phyloP scores from a whole-genome alignment of 768 basidiomycete species.

The Paxillus rubicundulus region DNA sequence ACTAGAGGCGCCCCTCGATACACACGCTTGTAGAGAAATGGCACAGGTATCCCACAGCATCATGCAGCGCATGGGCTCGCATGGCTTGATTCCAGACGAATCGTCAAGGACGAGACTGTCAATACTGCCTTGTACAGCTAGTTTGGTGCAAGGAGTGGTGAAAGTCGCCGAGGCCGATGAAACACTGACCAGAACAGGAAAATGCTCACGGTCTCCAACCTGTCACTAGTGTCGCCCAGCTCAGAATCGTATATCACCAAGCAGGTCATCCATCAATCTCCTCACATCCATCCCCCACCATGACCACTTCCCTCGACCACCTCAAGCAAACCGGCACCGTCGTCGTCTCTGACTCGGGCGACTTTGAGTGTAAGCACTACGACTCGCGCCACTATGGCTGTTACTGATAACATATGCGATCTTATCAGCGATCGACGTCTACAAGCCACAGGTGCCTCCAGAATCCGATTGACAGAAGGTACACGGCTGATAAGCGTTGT shows the following conservation, averaged over 20 bases:
- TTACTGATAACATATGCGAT: conserved; percentile 24
- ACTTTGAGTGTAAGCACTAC: conserved; percentile 70
- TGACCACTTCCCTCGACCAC: conserved; percentile 77
- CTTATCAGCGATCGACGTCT: conserved; percentile 80
- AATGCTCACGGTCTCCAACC: neutral
- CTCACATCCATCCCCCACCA: conserved; percentile 38
- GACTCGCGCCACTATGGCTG: conserved; percentile 13
- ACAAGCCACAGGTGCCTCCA: conserved; percentile 81
- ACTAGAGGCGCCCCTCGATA: conserved; percentile 1
- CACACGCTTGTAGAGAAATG: conserved; percentile 21
- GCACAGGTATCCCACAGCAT: conserved; percentile 4
- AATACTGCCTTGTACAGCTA: neutral
- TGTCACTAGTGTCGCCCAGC: conserved; percentile 7
- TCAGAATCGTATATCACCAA: conserved; percentile 1
- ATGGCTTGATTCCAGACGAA: neutral
- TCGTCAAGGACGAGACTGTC: neutral
- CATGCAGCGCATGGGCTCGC: neutral
- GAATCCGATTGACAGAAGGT: conserved; percentile 11
- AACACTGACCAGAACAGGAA: conserved; percentile 1
- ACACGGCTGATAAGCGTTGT: conserved; percentile 8
- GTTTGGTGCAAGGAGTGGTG: neutral
- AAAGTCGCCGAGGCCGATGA: neutral
- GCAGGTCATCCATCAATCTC: no score
- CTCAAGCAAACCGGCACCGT: conserved; percentile 93
- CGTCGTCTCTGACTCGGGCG: conserved; percentile 97